Percentiles rank a stretch among this genome's conserved stretches.
Evolutionary conservation across 2,329 filamentous ascomycete genomes (phyloP).

Genomic region (Aspergillus eucalypticola): DNA sequence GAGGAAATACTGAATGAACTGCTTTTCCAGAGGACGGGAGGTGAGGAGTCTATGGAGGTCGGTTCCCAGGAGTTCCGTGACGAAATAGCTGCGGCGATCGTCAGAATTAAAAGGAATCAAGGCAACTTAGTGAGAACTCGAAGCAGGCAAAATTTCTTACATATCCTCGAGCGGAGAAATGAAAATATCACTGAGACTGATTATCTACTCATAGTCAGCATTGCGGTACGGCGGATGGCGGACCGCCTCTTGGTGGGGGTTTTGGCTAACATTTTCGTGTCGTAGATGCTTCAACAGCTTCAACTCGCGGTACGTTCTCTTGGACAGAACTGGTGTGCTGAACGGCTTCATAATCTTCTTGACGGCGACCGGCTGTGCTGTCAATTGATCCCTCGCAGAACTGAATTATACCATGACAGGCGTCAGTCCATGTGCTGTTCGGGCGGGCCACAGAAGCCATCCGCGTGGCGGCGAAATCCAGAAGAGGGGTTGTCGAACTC

Average conservation of each 20-base stretch:
- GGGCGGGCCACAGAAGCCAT: neutral
- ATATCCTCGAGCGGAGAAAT: constrained; percentile 99
- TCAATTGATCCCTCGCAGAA: constrained; percentile 97
- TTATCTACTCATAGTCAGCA: constrained; percentile 63
- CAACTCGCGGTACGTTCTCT: constrained; percentile 95
- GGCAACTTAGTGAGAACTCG: neutral
- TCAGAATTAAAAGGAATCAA: constrained; percentile 3
- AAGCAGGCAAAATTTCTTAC: constrained; percentile 54
- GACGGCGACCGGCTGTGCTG: constrained; percentile 91
- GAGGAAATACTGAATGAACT: constrained; percentile 99
- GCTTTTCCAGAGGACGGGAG: constrained; percentile 93
- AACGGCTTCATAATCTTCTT: constrained; percentile 99
- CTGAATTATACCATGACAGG: constrained; percentile 49
- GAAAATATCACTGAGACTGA: constrained; percentile 98
- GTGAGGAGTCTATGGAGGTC: constrained; percentile 94
- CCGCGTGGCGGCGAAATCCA: constrained; percentile 10
- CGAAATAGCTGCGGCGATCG: constrained; percentile 72
- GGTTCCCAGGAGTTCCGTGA: constrained; percentile 95
- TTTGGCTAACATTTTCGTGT: constrained; percentile 81
- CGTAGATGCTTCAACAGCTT: constrained; percentile 95
- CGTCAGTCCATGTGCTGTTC: constrained; percentile 16
- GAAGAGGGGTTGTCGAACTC: constrained; percentile 40
- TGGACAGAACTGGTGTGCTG: constrained; percentile 96
- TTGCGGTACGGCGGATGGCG: neutral
- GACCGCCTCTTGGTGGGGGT: neutral